Evolutionary conservation across 2,329 filamentous ascomycete genomes (phyloP), one percentile per base, ranked within the genome.

Genomic region (Phialocephala subalpina): DNA sequence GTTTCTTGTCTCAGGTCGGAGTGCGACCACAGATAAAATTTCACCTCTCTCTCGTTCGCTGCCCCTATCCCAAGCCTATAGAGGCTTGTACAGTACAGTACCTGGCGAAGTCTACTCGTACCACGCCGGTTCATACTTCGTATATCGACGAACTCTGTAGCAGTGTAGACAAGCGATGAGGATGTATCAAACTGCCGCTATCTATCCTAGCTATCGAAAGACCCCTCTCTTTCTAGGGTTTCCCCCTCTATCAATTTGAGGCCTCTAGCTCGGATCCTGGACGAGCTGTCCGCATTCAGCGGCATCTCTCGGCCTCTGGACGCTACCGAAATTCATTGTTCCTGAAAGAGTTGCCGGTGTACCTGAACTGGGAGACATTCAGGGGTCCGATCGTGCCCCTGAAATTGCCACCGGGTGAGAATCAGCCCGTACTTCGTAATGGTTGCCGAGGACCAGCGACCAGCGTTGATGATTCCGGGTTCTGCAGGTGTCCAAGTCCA

Each of bases 1-100:
- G 55, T 57, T 57, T 57, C 55, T 20, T 38, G 55, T 38, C 33
- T 57, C 55, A 57, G 55, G 35, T 38, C 14, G 9, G 52, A 33
- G 33, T 36, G 52, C 18, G 14, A 12, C 52, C 27, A 27, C 47
- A 27, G 47, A 12, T 6, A 42, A n/a, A 42, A 8, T 25, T 11
- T 55, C 29, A 29, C 29, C 25, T 29, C 29, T 55, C 52, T 18
- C 25, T 18, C 12, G n/a, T 16, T 35, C 29, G 18, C 27, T 14
- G 27, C 53, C 36, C 29, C 35, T 29, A 36, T 36, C 3, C 33
- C 55, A 36, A 27, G 45, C 45, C 4, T 27, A 33, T 22, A 38
- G 12, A 12, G 12, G 20, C 55, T 40, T 57, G 55, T 57, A n/a
- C n/a, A n/a, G n/a, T n/a, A n/a, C n/a, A n/a, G n/a, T n/a, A 40